Conservation (phyloP, 2,329 filamentous ascomycete species). For the Alternaria alternata region DNA sequence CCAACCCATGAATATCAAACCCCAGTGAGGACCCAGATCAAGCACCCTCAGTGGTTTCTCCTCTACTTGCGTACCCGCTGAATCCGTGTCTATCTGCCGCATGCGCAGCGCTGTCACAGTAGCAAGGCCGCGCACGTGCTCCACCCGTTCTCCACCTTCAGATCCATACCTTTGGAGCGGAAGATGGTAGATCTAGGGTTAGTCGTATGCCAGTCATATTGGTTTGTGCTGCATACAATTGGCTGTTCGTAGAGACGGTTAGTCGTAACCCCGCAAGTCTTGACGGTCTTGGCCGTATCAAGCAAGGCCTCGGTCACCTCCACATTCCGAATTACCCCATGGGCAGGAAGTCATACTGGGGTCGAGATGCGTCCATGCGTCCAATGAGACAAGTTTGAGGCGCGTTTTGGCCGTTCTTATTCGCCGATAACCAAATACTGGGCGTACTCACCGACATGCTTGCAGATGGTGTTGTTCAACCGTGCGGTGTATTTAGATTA, state of each 20-base stretch:
- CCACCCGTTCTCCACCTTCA: background rate
- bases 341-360: constrained; percentile 12
- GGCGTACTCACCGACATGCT: background rate
- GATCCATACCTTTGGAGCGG: background rate
- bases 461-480: background rate
- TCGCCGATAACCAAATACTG: background rate
- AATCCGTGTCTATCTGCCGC: background rate
- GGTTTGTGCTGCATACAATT: background rate
- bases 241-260: background rate
- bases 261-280: constrained; percentile 9
- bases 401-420: background rate
- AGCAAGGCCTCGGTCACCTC: constrained; percentile 11
- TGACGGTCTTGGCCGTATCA: constrained; percentile 2
- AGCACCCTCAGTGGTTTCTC: background rate
- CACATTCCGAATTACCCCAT: constrained; percentile 30
- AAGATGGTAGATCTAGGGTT: background rate
- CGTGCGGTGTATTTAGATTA: constrained; percentile 13
- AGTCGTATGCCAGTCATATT: background rate
- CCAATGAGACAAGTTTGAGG: background rate
- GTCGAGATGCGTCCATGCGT: constrained; percentile 14
- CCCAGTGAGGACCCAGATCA: background rate
- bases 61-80: background rate
- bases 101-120: background rate
- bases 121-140: background rate
- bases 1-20: background rate